Evolutionary conservation across 2,329 filamentous ascomycete species (phyloP).

Genomic region (Coleophoma crateriformis): DNA sequence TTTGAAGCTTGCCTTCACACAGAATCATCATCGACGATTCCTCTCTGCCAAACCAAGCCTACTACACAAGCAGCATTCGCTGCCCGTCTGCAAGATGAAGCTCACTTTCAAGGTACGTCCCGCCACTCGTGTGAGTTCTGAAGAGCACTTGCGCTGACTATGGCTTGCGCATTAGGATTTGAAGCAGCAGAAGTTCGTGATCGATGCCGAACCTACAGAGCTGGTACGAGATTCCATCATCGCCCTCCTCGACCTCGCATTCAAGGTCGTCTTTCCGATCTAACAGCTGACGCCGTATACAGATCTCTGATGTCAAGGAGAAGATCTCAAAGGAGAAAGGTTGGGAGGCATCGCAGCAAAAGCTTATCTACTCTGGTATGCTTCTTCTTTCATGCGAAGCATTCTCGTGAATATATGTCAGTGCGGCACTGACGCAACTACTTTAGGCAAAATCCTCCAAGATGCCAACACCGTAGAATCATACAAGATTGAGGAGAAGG

Average conservation of each 20-base stretch:
- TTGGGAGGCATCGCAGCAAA: slow-evolving; percentile 86
- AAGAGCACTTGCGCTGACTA: slow-evolving; percentile 19
- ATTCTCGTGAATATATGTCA: too few relatives aligned
- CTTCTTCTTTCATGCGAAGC: too few relatives aligned
- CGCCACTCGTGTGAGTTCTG: slow-evolving; percentile 16
- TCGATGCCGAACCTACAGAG: slow-evolving; percentile 90
- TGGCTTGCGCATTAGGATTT: slow-evolving; percentile 63
- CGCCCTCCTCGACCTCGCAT: neutral
- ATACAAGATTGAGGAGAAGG: slow-evolving; percentile 99
- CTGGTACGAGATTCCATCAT: slow-evolving; percentile 56
- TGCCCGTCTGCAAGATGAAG: slow-evolving; percentile 50
- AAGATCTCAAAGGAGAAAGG: slow-evolving; percentile 90
- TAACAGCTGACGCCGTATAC: slow-evolving; percentile 6
- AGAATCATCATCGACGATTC: neutral
- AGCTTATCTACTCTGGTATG: slow-evolving; percentile 96
- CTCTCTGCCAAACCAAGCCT: neutral
- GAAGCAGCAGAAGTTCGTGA: slow-evolving; percentile 96
- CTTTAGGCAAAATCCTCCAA: slow-evolving; percentile 89
- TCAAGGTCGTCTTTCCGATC: neutral
- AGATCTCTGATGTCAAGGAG: slow-evolving; percentile 89
- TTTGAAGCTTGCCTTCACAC: neutral
- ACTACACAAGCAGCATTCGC: neutral
- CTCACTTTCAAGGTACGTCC: slow-evolving; percentile 61
- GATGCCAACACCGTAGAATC: slow-evolving; percentile 95
- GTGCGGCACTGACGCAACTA: too few relatives aligned